Evolutionary conservation across 192 early-diverging fungal species (phyloP).

Genomic region (Coemansia sp.): DNA sequence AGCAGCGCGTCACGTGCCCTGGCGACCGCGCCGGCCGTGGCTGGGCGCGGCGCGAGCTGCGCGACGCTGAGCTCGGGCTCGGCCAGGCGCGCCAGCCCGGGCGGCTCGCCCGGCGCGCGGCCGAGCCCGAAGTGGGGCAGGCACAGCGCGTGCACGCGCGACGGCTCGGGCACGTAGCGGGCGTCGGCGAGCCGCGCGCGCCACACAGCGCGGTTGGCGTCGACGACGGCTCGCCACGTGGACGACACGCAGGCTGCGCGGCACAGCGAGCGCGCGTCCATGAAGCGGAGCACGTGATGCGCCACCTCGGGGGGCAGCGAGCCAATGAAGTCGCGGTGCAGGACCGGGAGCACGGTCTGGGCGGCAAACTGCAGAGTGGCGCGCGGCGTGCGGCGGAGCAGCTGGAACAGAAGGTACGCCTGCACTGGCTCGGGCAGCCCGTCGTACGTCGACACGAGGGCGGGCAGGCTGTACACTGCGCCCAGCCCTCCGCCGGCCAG

Average conservation of each 20-base stretch:
- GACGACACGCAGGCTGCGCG: conserved; percentile 78
- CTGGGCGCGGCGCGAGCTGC: conserved; percentile 19
- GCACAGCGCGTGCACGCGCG: conserved; percentile 39
- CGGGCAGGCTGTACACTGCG: conserved; percentile 47
- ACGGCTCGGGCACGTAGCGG: conserved; percentile 21
- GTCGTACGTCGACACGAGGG: conserved; percentile 76
- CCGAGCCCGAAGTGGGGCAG: conserved; percentile 45
- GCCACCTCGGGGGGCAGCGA: conserved; percentile 66
- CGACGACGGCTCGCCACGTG: conserved; percentile 74
- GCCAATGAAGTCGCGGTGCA: conserved; percentile 89
- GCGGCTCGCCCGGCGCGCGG: conserved; percentile 2
- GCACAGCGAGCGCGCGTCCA: conserved; percentile 78
- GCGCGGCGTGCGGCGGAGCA: conserved; percentile 78
- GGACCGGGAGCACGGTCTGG: conserved; percentile 79
- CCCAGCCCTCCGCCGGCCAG: conserved; percentile 12
- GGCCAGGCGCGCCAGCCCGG: neutral
- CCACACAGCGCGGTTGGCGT: conserved; percentile 60
- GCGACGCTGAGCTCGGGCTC: conserved; percentile 25
- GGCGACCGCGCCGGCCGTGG: neutral
- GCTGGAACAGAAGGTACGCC: conserved; percentile 83
- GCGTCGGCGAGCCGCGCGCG: conserved; percentile 35
- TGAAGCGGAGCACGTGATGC: conserved; percentile 75
- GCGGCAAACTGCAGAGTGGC: conserved; percentile 88
- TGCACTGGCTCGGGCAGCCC: conserved; percentile 70
- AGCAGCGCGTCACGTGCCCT: conserved; percentile 4